These are phyloP conservation scores for Arctostaphylos glauca DNA, from an alignment of 148 eudicot genomes.

Conservation along the genomic window DNA sequence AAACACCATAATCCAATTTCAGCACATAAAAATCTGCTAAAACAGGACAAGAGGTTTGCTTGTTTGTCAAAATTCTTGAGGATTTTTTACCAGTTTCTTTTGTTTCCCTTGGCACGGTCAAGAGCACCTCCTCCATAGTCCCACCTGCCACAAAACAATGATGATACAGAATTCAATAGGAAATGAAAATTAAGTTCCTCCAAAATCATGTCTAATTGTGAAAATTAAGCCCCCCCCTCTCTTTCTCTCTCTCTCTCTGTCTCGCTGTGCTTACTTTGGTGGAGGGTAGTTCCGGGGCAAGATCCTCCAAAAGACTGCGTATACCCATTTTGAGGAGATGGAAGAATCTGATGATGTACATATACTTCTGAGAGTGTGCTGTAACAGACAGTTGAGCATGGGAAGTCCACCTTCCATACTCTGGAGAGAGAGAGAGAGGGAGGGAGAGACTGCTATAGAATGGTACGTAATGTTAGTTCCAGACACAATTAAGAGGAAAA, in stretches of 20 bases:
- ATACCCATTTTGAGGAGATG: slow-evolving; percentile 41
- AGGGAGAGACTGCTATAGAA: background rate
- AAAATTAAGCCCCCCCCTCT: no score
- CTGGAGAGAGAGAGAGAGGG: slow-evolving; percentile 9
- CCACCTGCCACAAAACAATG: slow-evolving; percentile 42
- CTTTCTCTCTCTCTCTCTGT: no score
- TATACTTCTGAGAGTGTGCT: slow-evolving; percentile 42
- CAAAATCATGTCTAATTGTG: no score
- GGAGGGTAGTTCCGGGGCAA: slow-evolving; percentile 56
- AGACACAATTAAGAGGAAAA: slow-evolving; percentile 18
- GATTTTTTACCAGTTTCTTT: slow-evolving; percentile 44
- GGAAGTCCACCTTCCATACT: slow-evolving; percentile 50
- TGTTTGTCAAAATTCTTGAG: background rate
- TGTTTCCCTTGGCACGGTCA: slow-evolving; percentile 45
- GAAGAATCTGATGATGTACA: slow-evolving; percentile 36
- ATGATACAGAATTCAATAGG: background rate
- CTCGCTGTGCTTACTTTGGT: slow-evolving; percentile 55
- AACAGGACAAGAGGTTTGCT: background rate
- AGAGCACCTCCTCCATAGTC: slow-evolving; percentile 47
- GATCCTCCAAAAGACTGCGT: slow-evolving; percentile 53
- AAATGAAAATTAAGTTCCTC: no score
- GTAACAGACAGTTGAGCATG: slow-evolving; percentile 45
- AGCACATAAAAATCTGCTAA: background rate
- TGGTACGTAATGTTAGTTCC: background rate
- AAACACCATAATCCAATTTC: slow-evolving; percentile 1